Base-by-base conservation (phyloP, 257 asterid genomes). In the Solanum phureja region DNA sequence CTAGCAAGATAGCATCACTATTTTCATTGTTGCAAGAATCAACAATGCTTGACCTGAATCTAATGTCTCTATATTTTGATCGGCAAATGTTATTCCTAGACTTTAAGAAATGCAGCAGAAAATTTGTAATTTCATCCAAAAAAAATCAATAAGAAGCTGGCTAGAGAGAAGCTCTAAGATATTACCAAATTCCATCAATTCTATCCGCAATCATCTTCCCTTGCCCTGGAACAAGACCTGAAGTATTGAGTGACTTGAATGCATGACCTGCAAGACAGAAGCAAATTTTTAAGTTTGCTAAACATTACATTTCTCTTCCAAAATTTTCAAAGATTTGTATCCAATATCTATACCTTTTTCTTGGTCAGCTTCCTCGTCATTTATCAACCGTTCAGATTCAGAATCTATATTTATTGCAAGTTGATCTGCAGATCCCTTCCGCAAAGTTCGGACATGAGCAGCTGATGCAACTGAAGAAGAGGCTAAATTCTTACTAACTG, bases 141-240 rank as follows among this genome's bases (percentile, higher is more conserved):
- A 86, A 19, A 37, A 56, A 35, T 38, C 73, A 44, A 49, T 46
- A 64, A 81, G 85, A 81, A 81, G 40, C 16, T 81, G 23, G 66
- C 40, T 42, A 81, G 85, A 81, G 66, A 44, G 27, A 44, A 81
- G 38, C 29, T 29, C 62, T 58, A 87, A 88, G 86, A 88, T 38
- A 86, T 88, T 93, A 97, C 99, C 99, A 97, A 87, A 95, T 91
- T 89, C 99, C 99, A 89, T 97, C 99, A 84, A 95, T 87, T 89
- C 98, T 92, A 75, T 97, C 99, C 11, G 99, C 99, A 91, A 92
- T 86, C 90, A 90, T 88, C 93, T 94, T 95, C 86, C 98, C 99
- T 91, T 95, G 99, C 91, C 94, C 94, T 58, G 99, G 99, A 91
- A 97, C 88, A 86, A 97, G 91, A 86, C 99, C 98, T 18, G 99